Percentiles rank a stretch among this genome's conserved stretches.
Conservation (phyloP, 805 yeast species). For the Candida orba region DNA sequence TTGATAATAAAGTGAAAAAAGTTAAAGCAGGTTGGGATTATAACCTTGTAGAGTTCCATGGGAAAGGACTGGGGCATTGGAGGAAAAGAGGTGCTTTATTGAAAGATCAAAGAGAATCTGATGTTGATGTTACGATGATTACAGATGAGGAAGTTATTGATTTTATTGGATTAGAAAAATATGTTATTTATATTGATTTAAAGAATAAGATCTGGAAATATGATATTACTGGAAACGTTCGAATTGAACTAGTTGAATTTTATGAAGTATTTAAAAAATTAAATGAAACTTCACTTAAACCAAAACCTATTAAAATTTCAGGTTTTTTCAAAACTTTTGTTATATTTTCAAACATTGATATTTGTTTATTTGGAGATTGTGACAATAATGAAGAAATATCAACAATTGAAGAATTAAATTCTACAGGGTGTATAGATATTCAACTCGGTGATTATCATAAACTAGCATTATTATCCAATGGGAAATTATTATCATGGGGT, state of each 20-base stretch:
- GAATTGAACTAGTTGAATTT: conserved; percentile 25
- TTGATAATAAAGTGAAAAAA: conserved; percentile 31
- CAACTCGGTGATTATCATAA: conserved; percentile 69
- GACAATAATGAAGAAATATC: conserved; percentile 25
- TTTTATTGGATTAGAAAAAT: conserved; percentile 47
- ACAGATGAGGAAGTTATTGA: conserved; percentile 36
- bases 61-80: conserved; percentile 58
- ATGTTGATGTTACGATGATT: conserved; percentile 35
- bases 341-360: conserved; percentile 44
- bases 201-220: conserved; percentile 30
- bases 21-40: conserved; percentile 65
- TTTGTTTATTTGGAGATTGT: conserved; percentile 13
- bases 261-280: conserved; percentile 25
- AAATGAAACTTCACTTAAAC: conserved; percentile 11
- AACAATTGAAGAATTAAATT: conserved; percentile 36
- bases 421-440: conserved; percentile 43
- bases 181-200: conserved; percentile 41
- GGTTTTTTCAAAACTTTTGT: conserved; percentile 52
- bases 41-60: conserved; percentile 41
- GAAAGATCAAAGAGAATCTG: conserved; percentile 24
- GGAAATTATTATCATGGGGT: conserved; percentile 63
- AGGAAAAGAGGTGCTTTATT: conserved; percentile 26
- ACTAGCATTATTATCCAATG: conserved; percentile 53
- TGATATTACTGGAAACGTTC: conserved; percentile 16
- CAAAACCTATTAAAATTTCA: conserved; percentile 41